Evolutionary conservation across 2,329 filamentous ascomycete genomes (phyloP), one percentile per base, ranked within the genome.

Genomic region (Myriosclerotinia duriaeana): DNA sequence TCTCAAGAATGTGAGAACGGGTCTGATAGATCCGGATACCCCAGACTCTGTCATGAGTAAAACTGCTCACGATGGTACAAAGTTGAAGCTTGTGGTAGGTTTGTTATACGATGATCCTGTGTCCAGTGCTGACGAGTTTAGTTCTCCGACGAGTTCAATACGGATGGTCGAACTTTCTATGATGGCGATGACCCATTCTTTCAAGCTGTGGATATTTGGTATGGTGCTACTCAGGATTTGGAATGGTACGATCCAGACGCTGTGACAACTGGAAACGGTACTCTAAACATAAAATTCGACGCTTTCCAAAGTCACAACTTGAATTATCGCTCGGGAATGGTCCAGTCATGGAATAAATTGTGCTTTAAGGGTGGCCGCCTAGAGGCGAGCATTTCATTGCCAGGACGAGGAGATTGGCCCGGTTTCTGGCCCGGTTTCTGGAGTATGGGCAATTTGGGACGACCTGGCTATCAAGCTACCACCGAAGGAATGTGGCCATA

Each of bases 341-440:
- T 91, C 11, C 88, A 91, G 73, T 89, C 86, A 14, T 91, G 88
- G 88, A 91, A 91, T 76, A 85, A 89, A 74, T 75, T 91, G 65
- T 90, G 89, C 76, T 91, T 90, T 79, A 90, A 89, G 68, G 87
- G 88, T 42, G 89, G 89, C 4, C 83, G 88, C 58, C 74, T 91
- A 17, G 89, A 91, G 78, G 87, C 87, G 26, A 89, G 86, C 73
- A 86, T 91, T 63, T 91, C 88, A 5, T 79, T 91, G 7, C 89
- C 89, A 17, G 89, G 88, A 20, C 78, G 81, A 56, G 89, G 88
- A 55, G 86, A 90, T 69, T 83, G 86, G 17, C 82, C 85, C 65
- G 89, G 89, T 66, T 89, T 91, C 77, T 91, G 89, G 89, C 89
- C 89, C 53, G 89, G 89, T 77, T 89, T 90, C 77, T 91, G 89